Percentiles rank a stretch among this genome's conserved stretches.
phyloP scores from a whole-genome alignment of 2,329 filamentous ascomycete genomes.

The Blumeria hordei region DNA sequence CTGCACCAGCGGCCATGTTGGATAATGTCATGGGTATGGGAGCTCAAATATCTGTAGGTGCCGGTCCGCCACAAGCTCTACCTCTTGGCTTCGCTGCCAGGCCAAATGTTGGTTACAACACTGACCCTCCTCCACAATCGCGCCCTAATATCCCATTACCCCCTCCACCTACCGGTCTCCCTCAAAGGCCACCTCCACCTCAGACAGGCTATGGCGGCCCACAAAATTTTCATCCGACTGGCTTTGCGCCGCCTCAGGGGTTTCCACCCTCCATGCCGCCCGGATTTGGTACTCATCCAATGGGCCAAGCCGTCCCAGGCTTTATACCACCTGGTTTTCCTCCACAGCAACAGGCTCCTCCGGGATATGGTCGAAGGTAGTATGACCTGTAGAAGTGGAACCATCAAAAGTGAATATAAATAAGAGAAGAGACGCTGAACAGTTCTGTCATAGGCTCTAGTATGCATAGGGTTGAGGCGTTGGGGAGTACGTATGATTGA shows the following conservation, averaged over 20 bases:
- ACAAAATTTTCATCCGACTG: conserved; percentile 22
- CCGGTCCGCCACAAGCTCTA: conserved; percentile 8
- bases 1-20: conserved; percentile 19
- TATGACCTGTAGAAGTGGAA: too few relatives aligned
- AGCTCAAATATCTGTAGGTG: not conserved
- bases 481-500: too few relatives aligned
- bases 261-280: conserved; percentile 21
- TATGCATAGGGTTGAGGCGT: too few relatives aligned
- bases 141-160: conserved; percentile 27
- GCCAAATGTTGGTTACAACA: conserved; percentile 10
- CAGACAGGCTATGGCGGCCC: conserved; percentile 45
- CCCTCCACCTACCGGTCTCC: conserved; percentile 27
- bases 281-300: conserved; percentile 14
- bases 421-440: too few relatives aligned
- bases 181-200: conserved; percentile 44
- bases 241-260: conserved; percentile 22
- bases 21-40: conserved; percentile 7
- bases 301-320: conserved; percentile 10
- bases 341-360: conserved; percentile 10
- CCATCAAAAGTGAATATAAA: too few relatives aligned
- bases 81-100: conserved; percentile 12
- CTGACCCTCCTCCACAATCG: conserved; percentile 14
- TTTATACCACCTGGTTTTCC: conserved; percentile 12
- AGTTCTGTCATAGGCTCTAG: too few relatives aligned
- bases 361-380: conserved; percentile 11